phyloP scores from a whole-genome alignment of 2,329 filamentous ascomycete genomes.

The Epichloe uncinata region DNA sequence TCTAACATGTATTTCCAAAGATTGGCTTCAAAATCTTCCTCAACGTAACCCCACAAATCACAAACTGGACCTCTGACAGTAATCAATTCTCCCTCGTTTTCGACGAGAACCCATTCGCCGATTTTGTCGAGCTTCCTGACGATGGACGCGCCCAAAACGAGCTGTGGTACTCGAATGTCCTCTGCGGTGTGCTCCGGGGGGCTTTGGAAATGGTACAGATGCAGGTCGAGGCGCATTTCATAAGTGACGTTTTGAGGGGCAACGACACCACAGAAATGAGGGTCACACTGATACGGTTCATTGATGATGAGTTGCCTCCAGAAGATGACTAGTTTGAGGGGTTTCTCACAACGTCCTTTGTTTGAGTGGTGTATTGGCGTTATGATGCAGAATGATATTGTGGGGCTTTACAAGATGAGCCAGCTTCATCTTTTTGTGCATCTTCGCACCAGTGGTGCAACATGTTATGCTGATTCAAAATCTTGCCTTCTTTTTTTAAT shows the following conservation, averaged over 20 bases:
- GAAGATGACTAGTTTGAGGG: conserved; percentile 64
- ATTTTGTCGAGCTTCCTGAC: conserved; percentile 95
- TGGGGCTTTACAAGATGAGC: too few species aligned
- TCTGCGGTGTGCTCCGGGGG: conserved; percentile 83
- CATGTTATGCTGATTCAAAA: too few species aligned
- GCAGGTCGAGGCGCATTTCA: conserved; percentile 95
- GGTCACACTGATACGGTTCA: conserved; percentile 80
- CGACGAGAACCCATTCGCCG: conserved; percentile 90
- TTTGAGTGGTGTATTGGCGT: neutral
- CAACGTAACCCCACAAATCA: conserved; percentile 85
- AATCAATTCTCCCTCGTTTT: conserved; percentile 95
- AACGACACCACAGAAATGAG: conserved; percentile 97
- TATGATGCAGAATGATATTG: neutral
- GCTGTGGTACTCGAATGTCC: conserved; percentile 95
- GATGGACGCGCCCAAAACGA: conserved; percentile 93
- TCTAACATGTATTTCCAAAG: conserved; percentile 27
- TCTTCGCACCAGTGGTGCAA: too few species aligned
- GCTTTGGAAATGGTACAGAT: conserved; percentile 98
- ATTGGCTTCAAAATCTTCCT: conserved; percentile 99
- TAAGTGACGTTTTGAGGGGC: conserved; percentile 82
- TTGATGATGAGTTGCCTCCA: conserved; percentile 93
- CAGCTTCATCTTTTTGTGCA: too few species aligned
- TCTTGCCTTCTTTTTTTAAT: too few species aligned
- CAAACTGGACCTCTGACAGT: conserved; percentile 91
- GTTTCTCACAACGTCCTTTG: neutral